Evolutionary conservation across 345 rosid genomes (phyloP).

Genomic region (Garcia nutans): DNA sequence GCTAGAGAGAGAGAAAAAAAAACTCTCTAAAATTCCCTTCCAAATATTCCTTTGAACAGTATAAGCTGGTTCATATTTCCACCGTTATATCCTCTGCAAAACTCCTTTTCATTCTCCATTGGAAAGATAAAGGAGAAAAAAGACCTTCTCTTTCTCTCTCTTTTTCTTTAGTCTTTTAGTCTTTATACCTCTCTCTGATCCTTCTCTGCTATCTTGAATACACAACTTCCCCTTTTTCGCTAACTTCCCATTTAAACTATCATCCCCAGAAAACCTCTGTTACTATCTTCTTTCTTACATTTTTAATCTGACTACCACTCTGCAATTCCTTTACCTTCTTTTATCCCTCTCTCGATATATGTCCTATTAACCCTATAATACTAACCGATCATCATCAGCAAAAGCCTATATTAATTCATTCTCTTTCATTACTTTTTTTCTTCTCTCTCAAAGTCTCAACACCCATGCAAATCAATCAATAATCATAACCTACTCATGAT

Average conservation of each 20-base stretch:
- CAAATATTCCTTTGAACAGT: constrained; percentile 21
- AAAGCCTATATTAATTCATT: constrained; percentile 12
- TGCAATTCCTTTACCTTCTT: constrained; percentile 29
- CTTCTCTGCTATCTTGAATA: constrained; percentile 13
- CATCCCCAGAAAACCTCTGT: constrained; percentile 36
- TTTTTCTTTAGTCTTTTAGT: neutral
- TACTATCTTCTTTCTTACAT: constrained; percentile 29
- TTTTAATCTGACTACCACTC: constrained; percentile 27
- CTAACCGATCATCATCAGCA: constrained; percentile 36
- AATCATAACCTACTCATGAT: constrained; percentile 87
- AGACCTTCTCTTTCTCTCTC: neutral
- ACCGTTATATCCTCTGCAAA: constrained; percentile 16
- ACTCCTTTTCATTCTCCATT: constrained; percentile 3
- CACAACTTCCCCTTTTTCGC: constrained; percentile 8
- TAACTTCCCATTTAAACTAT: constrained; percentile 18
- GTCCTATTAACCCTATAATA: constrained; percentile 29
- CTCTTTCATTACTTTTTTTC: constrained; percentile 17
- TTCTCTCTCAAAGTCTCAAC: constrained; percentile 17
- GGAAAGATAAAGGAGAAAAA: neutral
- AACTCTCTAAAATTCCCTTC: neutral
- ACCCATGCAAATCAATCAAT: constrained; percentile 46
- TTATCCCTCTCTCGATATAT: neutral
- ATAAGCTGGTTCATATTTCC: neutral
- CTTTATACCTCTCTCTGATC: constrained; percentile 2
- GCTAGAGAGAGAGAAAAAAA: neutral